Evolutionary conservation across 495 filamentous ascomycete genomes (phyloP), one percentile per base, ranked within the genome.

Genomic region (Neurospora tetraspora): DNA sequence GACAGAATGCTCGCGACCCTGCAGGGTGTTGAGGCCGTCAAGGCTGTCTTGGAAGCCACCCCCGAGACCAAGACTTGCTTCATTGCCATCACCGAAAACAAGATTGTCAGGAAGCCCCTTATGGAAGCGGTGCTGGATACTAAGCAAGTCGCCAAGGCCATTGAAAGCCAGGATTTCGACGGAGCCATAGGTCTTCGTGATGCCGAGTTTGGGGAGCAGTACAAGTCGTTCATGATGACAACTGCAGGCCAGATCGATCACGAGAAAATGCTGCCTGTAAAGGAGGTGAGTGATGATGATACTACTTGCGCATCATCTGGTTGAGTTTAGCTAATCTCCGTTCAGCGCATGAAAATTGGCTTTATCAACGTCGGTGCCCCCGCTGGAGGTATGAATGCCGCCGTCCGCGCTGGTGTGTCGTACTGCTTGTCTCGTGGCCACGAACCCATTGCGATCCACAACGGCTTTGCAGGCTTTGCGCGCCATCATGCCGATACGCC

Each of bases 361-460:
- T 95, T 98, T 74, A 91, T 99, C 79, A 97, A 99, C 77, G 94
- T 99, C 72, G 96, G 96, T 75, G 96, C 96, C 37, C 96, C 96
- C 7, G 96, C 96, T n/a, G 96, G 96, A 77, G 96, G 96, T 79
- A 98, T 99, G 91, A 99, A 99, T 82, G 93, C 94, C 59, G 95
- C 96, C 27, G 97, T 97, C 20, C 90, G 96, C 70, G 96, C 94
- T 20, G 96, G 93, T 12, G 94, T 97, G 12, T 93, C 93, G n/a
- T 99, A 97, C 84, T 98, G 95, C 79, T 81, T 96, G 39, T 91
- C 92, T n/a, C 90, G 95, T 36, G 96, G 96, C 7, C 96, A 99
- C 79, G 93, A 91, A 40, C 91, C 96, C 2, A 77, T 97, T 74
- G 94, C 94, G 9, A 92, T 99, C 70, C 92, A 98, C 83, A 99